Evolutionary conservation across 805 yeast species (phyloP).

Genomic region (Brettanomyces nanus): DNA sequence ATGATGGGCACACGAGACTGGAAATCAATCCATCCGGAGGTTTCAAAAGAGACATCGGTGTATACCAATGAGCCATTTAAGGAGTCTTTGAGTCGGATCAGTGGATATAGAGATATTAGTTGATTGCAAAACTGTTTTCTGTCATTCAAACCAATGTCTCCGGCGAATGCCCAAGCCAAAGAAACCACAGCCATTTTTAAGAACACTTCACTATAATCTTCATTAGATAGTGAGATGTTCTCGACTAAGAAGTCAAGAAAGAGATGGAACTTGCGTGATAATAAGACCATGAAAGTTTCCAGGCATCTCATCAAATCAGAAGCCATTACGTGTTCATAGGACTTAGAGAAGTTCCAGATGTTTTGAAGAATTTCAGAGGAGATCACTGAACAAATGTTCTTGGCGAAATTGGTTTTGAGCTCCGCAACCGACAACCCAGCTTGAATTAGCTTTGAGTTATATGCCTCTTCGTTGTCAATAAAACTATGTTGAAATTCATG

Average conservation of each 20-base stretch:
- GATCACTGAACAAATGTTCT: constrained; percentile 5
- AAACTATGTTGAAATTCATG: constrained; percentile 8
- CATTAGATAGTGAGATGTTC: constrained; percentile 18
- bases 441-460: constrained; percentile 1
- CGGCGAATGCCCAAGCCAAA: constrained; percentile 57
- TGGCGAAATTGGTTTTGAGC: constrained; percentile 4
- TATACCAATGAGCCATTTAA: constrained; percentile 27
- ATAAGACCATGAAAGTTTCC: constrained; percentile 31
- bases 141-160: constrained; percentile 38
- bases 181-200: constrained; percentile 30
- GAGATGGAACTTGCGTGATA: constrained; percentile 28
- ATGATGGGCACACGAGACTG: constrained; percentile 29
- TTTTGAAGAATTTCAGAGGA: constrained; percentile 11
- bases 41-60: constrained; percentile 35
- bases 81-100: constrained; percentile 6
- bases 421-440: constrained; percentile 5
- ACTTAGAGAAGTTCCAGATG: constrained; percentile 21
- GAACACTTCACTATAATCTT: constrained; percentile 24
- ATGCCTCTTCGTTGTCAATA: constrained; percentile 10
- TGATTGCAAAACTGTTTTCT: constrained; percentile 30
- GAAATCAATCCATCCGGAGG: constrained; percentile 40
- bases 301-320: constrained; percentile 30
- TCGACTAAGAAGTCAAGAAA: constrained; percentile 16
- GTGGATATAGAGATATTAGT: constrained; percentile 18
- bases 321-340: constrained; percentile 44